Percentiles rank a stretch among this genome's conserved stretches.
phyloP scores from a whole-genome alignment of 164 flowering plant genomes.

The Vitis cinerea region DNA sequence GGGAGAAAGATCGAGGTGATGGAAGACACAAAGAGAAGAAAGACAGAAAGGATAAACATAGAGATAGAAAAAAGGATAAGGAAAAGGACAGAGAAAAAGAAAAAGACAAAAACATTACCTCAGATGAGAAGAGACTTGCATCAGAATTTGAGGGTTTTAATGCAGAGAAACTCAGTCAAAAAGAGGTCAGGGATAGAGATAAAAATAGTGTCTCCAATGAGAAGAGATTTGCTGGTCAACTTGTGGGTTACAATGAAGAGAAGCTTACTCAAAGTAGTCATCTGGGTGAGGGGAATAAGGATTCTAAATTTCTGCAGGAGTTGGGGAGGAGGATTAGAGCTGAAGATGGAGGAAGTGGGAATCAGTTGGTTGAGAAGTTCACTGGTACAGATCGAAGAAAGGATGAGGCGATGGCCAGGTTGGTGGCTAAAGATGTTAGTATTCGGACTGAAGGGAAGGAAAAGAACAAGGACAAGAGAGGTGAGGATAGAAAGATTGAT shows the following conservation, averaged over 20 bases:
- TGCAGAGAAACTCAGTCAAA: slow-evolving; percentile 25
- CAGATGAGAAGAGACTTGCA: slow-evolving; percentile 35
- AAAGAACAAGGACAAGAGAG: slow-evolving; percentile 29
- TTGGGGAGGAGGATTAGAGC: slow-evolving; percentile 48
- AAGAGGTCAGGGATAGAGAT: slow-evolving; percentile 17
- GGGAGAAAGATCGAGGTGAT: slow-evolving; percentile 48
- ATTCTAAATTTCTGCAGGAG: slow-evolving; percentile 45
- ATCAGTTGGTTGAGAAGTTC: slow-evolving; percentile 33
- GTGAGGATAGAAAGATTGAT: slow-evolving; percentile 28
- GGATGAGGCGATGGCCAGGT: slow-evolving; percentile 32
- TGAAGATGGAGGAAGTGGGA: slow-evolving; percentile 37
- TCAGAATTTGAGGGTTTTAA: slow-evolving; percentile 12
- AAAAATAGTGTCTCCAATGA: slow-evolving; percentile 9
- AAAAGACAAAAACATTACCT: slow-evolving; percentile 25
- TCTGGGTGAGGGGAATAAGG: slow-evolving; percentile 24
- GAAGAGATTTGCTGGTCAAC: slow-evolving; percentile 16
- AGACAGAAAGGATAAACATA: slow-evolving; percentile 61
- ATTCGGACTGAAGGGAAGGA: slow-evolving; percentile 28
- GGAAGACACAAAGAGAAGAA: slow-evolving; percentile 60
- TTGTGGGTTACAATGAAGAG: slow-evolving; percentile 26
- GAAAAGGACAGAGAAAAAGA: slow-evolving; percentile 49
- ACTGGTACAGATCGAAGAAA: slow-evolving; percentile 29
- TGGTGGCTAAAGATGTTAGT: slow-evolving; percentile 24
- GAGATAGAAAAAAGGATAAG: slow-evolving; percentile 61
- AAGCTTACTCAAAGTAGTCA: slow-evolving; percentile 21